Evolutionary conservation across 306 rosid genomes (phyloP), one percentile per base, ranked within the genome.

Genomic region (Luffa acutangula): DNA sequence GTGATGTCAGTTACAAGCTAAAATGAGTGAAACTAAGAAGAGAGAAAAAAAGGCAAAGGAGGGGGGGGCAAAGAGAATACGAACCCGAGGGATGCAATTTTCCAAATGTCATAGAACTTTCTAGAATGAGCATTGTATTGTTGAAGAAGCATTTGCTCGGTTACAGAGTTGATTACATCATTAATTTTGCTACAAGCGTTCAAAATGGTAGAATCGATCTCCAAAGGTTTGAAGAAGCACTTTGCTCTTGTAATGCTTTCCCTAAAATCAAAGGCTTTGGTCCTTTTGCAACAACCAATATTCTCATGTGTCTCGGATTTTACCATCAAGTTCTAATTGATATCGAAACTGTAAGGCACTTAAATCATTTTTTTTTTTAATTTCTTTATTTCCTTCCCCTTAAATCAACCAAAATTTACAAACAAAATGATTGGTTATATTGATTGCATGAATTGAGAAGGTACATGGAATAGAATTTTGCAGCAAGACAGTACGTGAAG

Each of bases 1-100:
- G 14, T 77, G 80, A 1, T 84, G 84, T 46, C 63, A 80, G 7
- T 77, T 84, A 72, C 80, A 77, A 45, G 12, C 33, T 12, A 76
- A 60, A 15, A 4, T 73, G 1, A 39, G 25, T 15, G 45, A 59
- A 13, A 12, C 8, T 1, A 59, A 15, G 41, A 75, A 58, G n/a
- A 10, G 13, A 6, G 36, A 64, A 1, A 12, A 12, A 25, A 25
- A 25, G 31, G 31, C 31, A 25, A 25, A 25, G 31, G 31, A 25
- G 31, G 31, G 31, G 31, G 1, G 31, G 31, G 6, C 25, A 54
- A 65, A 78, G 80, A 70, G 78, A 1, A 9, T 36, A n/a, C 11
- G 53, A 2, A 3, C 25, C 5, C 21, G 52, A 17, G 2, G 37
- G 17, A 21, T 83, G 83, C 9, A 84, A 80, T n/a, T 84, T 84